phyloP scores from a whole-genome alignment of 2,329 filamentous ascomycete genomes.

The Pleoardoris graminearum region DNA sequence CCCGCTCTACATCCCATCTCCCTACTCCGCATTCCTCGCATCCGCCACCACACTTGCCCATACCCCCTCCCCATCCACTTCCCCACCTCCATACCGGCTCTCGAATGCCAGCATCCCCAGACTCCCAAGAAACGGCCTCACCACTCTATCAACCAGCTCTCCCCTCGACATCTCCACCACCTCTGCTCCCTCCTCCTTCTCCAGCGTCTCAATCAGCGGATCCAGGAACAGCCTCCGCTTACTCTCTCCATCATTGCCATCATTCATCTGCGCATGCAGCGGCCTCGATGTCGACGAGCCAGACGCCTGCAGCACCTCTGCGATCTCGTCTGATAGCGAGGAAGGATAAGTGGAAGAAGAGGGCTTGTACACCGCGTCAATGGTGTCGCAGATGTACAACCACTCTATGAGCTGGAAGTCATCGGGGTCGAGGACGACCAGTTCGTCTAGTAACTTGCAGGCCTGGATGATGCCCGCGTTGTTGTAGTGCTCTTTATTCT shows the following conservation, averaged over 20 bases:
- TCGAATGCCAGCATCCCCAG: conserved; percentile 94
- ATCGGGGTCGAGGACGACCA: conserved; percentile 85
- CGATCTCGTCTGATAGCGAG: conserved; percentile 81
- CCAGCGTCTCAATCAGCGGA: conserved; percentile 38
- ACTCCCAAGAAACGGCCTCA: conserved; percentile 87
- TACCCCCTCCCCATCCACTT: conserved; percentile 33
- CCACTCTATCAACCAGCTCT: conserved; percentile 72
- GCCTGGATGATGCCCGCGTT: conserved; percentile 81
- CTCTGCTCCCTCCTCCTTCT: conserved; percentile 44
- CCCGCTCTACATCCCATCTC: too few species aligned
- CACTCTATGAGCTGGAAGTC: conserved; percentile 99
- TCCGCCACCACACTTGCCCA: conserved; percentile 41
- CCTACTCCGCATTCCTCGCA: too few species aligned
- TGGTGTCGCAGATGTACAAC: conserved; percentile 96
- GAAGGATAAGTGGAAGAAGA: conserved; percentile 64
- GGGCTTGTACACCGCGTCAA: conserved; percentile 89
- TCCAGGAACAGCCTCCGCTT: conserved; percentile 50
- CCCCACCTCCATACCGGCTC: conserved; percentile 82
- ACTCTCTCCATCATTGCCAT: conserved; percentile 17
- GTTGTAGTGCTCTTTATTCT: conserved; percentile 74
- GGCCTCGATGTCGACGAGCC: conserved; percentile 35
- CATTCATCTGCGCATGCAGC: conserved; percentile 1
- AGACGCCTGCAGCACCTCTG: conserved; percentile 64
- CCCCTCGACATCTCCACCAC: conserved; percentile 59
- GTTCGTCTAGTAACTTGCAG: conserved; percentile 86